phyloP scores from a whole-genome alignment of 352 stramenopile species.

The Phytophthora sojae region DNA sequence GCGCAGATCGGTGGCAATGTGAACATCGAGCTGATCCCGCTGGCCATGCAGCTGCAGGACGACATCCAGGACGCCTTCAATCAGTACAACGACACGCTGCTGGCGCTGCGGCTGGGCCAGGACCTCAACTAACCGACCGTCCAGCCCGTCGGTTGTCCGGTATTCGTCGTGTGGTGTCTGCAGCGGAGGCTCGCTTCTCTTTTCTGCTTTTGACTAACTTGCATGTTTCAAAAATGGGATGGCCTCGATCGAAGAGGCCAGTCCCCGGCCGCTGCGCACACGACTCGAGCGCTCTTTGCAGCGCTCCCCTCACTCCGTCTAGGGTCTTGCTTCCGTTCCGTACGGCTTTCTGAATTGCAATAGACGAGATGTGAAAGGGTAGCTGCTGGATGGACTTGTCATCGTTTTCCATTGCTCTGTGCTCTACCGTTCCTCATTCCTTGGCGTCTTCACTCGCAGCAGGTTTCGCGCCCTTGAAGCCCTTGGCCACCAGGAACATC shows the following conservation, averaged over 20 bases:
- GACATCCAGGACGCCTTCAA: constrained; percentile 92
- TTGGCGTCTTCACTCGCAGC: background rate
- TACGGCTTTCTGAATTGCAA: constrained; percentile 39
- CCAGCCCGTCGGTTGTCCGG: constrained; percentile 15
- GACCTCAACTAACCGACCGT: constrained; percentile 73
- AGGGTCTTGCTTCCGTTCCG: constrained; percentile 15
- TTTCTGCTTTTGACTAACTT: constrained; percentile 34
- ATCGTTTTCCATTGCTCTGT: background rate
- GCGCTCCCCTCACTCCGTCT: constrained; percentile 28
- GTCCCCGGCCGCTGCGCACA: constrained; percentile 25
- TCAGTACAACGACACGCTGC: constrained; percentile 91
- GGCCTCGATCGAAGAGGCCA: constrained; percentile 42
- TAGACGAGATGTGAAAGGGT: constrained; percentile 42
- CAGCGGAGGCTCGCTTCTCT: constrained; percentile 29
- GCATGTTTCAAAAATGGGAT: constrained; percentile 36
- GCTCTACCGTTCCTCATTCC: background rate
- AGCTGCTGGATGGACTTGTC: background rate
- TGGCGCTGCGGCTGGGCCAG: constrained; percentile 86
- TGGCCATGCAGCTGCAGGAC: constrained; percentile 92
- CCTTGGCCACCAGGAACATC: constrained; percentile 86
- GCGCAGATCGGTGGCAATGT: constrained; percentile 89
- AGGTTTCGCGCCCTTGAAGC: constrained; percentile 47
- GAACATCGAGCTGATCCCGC: constrained; percentile 88
- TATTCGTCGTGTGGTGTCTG: constrained; percentile 27
- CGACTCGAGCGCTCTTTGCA: constrained; percentile 21